Evolutionary conservation across 2,329 filamentous ascomycete species (phyloP).

Genomic region (Hirsutella minnesotensis): DNA sequence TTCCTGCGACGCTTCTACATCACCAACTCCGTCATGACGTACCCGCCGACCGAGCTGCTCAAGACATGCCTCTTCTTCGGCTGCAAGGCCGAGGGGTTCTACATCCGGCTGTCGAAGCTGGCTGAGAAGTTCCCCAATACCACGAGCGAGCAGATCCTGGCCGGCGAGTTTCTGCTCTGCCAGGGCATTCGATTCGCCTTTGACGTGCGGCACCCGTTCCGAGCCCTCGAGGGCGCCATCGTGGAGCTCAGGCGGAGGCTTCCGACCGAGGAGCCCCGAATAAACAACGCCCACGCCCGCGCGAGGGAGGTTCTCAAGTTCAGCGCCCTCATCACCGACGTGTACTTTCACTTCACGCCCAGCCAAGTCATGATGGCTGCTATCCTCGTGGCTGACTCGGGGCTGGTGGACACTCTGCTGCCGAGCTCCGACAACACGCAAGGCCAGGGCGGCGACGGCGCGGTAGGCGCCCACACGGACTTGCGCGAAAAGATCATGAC

Average conservation of each 20-base stretch:
- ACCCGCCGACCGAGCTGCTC: constrained; percentile 79
- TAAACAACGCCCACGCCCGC: constrained; percentile 54
- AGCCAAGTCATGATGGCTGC: constrained; percentile 87
- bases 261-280: constrained; percentile 42
- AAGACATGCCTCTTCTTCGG: constrained; percentile 88
- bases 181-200: constrained; percentile 90
- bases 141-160: constrained; percentile 70
- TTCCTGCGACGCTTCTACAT: constrained; percentile 93
- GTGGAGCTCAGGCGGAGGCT: constrained; percentile 67
- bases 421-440: constrained; percentile 23
- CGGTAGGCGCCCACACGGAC: constrained; percentile 12
- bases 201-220: constrained; percentile 82
- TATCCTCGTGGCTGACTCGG: constrained; percentile 61
- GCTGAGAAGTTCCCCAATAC: constrained; percentile 57
- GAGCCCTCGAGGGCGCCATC: constrained; percentile 73
- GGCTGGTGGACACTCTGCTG: constrained; percentile 40
- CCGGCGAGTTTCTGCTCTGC: constrained; percentile 84
- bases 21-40: constrained; percentile 92
- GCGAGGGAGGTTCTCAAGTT: constrained; percentile 66
- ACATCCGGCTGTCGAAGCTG: constrained; percentile 54
- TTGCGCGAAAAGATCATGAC: constrained; percentile 36
- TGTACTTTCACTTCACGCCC: constrained; percentile 93
- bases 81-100: constrained; percentile 81
- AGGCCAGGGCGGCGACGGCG: constrained; percentile 13
- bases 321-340: constrained; percentile 77